Evolutionary conservation across 2,329 filamentous ascomycete genomes (phyloP), one percentile per base, ranked within the genome.

Genomic region (Lachnellula arida): DNA sequence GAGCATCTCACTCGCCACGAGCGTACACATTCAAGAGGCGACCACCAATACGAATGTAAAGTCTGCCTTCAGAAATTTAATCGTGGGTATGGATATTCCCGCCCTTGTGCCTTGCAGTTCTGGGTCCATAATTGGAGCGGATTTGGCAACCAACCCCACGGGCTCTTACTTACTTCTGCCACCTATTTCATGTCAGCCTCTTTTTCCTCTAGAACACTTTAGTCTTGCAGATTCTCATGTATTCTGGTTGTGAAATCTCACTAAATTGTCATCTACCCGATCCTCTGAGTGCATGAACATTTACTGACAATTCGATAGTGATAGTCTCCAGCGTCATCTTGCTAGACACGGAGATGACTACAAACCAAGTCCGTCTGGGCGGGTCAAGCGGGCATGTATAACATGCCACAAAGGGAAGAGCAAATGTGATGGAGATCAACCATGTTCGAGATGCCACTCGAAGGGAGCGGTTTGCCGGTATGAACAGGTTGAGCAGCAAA

Each of bases 381-480:
- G 74, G 46, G 70, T 69, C 23, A 72, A 71, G 28, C 67, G 70
- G 7, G 75, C 76, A 9, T 78, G 76, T 49, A 69, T 75, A 58
- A 67, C 72, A 6, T 78, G 75, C 28, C 75, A 75, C 48, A 65
- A 70, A n/a, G 75, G 72, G 56, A 78, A 77, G 63, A 75, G 72
- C 2, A 76, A 74, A 56, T 77, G 75, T 49, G 71, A 75, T 55
- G 75, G 75, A 1, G 71, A 73, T 12, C 54, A 63, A 1, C 68
- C 67, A 23, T 77, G 75, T 46, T 68, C 70, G 1, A 70, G 73
- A 2, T 77, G 75, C 46, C 58, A 61, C 4, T 76, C 74, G 59
- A 68, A 72, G 54, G 69, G 68, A 1, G 68, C 75, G 17, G 58
- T 60, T 15, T 77, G 75, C 56, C 71, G 68, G 0, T 77, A 74